These are phyloP conservation scores for Leptographium procerum DNA, from an alignment of 2,329 filamentous ascomycete species.

Conservation along the genomic window DNA sequence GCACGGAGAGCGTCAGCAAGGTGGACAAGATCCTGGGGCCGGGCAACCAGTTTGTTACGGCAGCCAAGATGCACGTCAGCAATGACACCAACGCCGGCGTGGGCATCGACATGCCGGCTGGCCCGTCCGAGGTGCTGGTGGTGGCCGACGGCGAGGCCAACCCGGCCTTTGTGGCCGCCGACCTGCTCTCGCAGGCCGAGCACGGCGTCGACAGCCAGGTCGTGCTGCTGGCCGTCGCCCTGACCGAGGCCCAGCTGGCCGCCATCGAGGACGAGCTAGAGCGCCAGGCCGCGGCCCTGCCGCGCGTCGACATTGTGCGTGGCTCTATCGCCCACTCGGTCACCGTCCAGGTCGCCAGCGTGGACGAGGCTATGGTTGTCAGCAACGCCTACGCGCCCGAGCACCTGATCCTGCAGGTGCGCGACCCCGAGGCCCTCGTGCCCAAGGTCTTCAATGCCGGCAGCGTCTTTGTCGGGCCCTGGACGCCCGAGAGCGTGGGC, in stretches of 20 bases:
- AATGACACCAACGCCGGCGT: constrained; percentile 95
- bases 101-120: constrained; percentile 96
- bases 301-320: constrained; percentile 84
- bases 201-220: constrained; percentile 96
- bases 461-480: constrained; percentile 88
- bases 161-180: constrained; percentile 89
- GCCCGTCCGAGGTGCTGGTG: constrained; percentile 93
- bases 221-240: constrained; percentile 73
- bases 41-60: constrained; percentile 96
- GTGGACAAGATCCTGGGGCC: constrained; percentile 98
- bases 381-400: constrained; percentile 96
- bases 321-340: constrained; percentile 80
- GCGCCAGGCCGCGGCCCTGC: constrained; percentile 72
- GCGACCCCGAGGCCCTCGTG: constrained; percentile 62
- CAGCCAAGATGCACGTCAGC: constrained; percentile 94
- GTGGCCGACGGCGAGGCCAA: constrained; percentile 81
- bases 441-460: constrained; percentile 83
- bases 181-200: constrained; percentile 86
- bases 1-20: constrained; percentile 86
- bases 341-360: constrained; percentile 62
- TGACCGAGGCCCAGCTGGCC: constrained; percentile 58
- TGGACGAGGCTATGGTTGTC: constrained; percentile 64
- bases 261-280: constrained; percentile 91
- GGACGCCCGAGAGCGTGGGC: constrained; percentile 95
- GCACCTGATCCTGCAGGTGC: constrained; percentile 85